Conservation (phyloP, 768 basidiomycete genomes). For the Royoungia palumana region DNA sequence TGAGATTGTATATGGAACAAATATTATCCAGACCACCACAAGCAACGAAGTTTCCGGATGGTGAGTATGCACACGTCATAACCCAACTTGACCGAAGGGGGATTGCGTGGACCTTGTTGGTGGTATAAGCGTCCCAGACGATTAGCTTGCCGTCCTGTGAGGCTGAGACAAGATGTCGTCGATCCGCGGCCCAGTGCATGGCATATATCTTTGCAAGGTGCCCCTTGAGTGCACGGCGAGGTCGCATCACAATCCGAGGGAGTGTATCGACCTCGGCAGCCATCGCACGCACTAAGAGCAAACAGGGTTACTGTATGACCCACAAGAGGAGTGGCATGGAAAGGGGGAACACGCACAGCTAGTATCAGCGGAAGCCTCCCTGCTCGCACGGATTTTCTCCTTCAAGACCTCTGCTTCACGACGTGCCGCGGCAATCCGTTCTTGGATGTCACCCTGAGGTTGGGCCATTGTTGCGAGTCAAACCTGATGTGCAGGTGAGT, state of each 20-base stretch:
- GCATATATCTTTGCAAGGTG: constrained; percentile 99
- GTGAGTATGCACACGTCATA: constrained; percentile 99
- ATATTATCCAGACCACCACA: constrained; percentile 99
- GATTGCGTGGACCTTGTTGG: constrained; percentile 99
- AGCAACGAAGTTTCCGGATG: constrained; percentile 95
- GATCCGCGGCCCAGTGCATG: constrained; percentile 99
- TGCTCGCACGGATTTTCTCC: constrained; percentile 97
- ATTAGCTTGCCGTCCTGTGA: constrained; percentile 99
- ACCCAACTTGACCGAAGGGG: constrained; percentile 98
- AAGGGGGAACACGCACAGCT: constrained; percentile 63
- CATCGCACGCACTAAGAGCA: constrained; percentile 86
- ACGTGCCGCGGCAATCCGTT: constrained; percentile 92
- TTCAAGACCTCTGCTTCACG: constrained; percentile 96
- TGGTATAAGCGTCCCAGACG: constrained; percentile 99
- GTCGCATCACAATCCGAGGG: constrained; percentile 95
- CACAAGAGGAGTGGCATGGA: constrained; percentile 1
- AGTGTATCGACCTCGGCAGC: constrained; percentile 94
- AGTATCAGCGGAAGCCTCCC: constrained; percentile 96
- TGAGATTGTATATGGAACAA: constrained; percentile 95
- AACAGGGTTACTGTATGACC: constrained; percentile 14
- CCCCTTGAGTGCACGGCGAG: constrained; percentile 90
- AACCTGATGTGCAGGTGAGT: constrained; percentile 7
- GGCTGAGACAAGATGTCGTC: constrained; percentile 97
- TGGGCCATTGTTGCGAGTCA: constrained; percentile 57
- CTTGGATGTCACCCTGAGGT: constrained; percentile 80